A percentile compares a stretch with the other conserved stretches of the same genome.
phyloP scores from a whole-genome alignment of 805 yeast genomes.

The Dipodascus albidus region DNA sequence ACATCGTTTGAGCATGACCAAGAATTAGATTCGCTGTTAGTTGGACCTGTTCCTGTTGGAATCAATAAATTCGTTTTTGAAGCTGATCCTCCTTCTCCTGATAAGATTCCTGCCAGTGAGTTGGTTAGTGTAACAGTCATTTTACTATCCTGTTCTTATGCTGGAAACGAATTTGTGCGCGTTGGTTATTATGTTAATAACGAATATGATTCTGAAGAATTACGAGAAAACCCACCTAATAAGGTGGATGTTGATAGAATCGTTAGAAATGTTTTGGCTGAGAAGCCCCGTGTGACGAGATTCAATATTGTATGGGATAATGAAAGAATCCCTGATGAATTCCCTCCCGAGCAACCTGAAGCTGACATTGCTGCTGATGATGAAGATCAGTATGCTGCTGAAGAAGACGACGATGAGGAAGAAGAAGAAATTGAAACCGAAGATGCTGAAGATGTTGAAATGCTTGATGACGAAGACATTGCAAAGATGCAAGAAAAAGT shows the following conservation, averaged over 20 bases:
- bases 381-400: constrained; percentile 34
- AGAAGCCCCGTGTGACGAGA: constrained; percentile 93
- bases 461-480: constrained; percentile 7
- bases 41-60: constrained; percentile 98
- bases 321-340: constrained; percentile 49
- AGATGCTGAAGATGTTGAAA: constrained; percentile 12
- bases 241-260: constrained; percentile 92
- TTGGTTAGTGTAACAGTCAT: constrained; percentile 93
- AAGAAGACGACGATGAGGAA: constrained; percentile 26
- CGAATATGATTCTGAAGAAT: constrained; percentile 88
- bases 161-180: constrained; percentile 87
- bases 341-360: constrained; percentile 69
- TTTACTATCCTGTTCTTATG: constrained; percentile 82
- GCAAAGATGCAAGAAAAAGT: constrained; percentile 27
- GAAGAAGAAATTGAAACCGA: constrained; percentile 43
- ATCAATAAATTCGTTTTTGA: constrained; percentile 83
- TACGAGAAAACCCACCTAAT: constrained; percentile 86
- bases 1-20: constrained; percentile 93
- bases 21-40: constrained; percentile 89
- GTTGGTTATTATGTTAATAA: constrained; percentile 97
- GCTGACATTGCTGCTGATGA: constrained; percentile 53
- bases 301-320: constrained; percentile 97
- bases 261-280: constrained; percentile 88
- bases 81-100: constrained; percentile 96
- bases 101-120: constrained; percentile 90